Evolutionary conservation across 2,329 filamentous ascomycete species (phyloP).

Genomic region (Trichoderma aggressivum): DNA sequence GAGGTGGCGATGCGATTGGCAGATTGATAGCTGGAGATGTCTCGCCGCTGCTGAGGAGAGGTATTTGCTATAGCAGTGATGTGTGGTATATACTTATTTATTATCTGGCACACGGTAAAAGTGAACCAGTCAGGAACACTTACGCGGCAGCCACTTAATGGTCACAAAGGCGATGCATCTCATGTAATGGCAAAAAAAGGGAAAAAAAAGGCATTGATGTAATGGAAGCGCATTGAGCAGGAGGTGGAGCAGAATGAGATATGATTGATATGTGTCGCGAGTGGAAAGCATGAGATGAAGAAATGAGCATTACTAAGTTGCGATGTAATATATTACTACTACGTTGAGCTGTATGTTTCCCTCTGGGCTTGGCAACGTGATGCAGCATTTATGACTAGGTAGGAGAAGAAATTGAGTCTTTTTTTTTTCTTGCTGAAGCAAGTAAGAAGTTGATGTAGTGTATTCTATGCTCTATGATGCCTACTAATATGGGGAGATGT

Average conservation of each 20-base stretch:
- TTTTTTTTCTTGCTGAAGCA: background rate
- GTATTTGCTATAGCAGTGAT: constrained; percentile 17
- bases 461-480: background rate
- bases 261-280: constrained; percentile 10
- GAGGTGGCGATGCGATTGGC: background rate
- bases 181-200: background rate
- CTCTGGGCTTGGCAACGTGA: background rate
- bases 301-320: background rate
- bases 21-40: constrained; percentile 5
- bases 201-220: constrained; percentile 7
- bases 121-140: background rate
- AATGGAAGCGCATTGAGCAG: constrained; percentile 2
- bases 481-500: background rate
- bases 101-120: constrained; percentile 18
- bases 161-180: background rate
- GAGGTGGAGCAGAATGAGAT: constrained; percentile 16
- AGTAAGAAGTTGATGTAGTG: background rate
- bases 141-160: background rate
- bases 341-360: background rate
- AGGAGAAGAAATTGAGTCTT: background rate
- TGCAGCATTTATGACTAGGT: background rate
- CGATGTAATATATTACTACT: background rate
- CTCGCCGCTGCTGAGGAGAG: background rate
- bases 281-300: background rate
- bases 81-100: constrained; percentile 23